Percentiles rank a stretch among this genome's conserved stretches.
phyloP scores from a whole-genome alignment of 2,329 filamentous ascomycete genomes.

The Xylariomycetidae sp. region DNA sequence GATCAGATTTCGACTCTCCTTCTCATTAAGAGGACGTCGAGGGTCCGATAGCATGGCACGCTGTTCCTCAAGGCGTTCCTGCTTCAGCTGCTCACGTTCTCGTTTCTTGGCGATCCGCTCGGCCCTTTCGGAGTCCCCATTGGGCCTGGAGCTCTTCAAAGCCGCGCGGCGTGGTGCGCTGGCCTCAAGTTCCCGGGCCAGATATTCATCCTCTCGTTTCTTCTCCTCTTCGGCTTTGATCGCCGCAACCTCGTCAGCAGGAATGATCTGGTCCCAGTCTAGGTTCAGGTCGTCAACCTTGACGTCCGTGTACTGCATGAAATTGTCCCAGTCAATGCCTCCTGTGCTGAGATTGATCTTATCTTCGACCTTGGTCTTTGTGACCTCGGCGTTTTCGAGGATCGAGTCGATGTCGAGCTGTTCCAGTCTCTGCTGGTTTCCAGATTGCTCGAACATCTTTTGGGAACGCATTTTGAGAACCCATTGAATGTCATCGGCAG shows the following conservation, averaged over 20 bases:
- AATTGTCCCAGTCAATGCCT: conserved; percentile 80
- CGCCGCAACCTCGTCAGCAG: conserved; percentile 82
- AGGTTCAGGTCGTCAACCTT: conserved; percentile 78
- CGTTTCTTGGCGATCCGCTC: conserved; percentile 63
- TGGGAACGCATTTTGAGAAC: conserved; percentile 98
- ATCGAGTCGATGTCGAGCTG: conserved; percentile 97
- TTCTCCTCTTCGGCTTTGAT: conserved; percentile 88
- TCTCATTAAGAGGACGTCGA: conserved; percentile 82
- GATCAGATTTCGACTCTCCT: conserved; percentile 88
- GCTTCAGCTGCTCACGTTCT: conserved; percentile 61
- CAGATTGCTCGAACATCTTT: conserved; percentile 97
- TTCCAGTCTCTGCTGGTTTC: conserved; percentile 93
- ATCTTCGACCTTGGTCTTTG: conserved; percentile 92
- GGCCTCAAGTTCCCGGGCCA: conserved; percentile 77
- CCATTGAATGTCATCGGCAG: conserved; percentile 89
- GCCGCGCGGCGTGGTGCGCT: conserved; percentile 74
- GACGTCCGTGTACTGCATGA: conserved; percentile 96
- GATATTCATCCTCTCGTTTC: conserved; percentile 76
- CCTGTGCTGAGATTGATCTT: conserved; percentile 89
- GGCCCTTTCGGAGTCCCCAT: conserved; percentile 54
- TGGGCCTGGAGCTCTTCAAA: conserved; percentile 51
- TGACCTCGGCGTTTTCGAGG: conserved; percentile 92
- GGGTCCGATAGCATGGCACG: conserved; percentile 75
- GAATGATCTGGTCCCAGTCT: conserved; percentile 98
- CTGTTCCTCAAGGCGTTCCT: conserved; percentile 70